Base-by-base conservation (phyloP, 192 early-diverging fungal species). In the Coemansia sp. region DNA sequence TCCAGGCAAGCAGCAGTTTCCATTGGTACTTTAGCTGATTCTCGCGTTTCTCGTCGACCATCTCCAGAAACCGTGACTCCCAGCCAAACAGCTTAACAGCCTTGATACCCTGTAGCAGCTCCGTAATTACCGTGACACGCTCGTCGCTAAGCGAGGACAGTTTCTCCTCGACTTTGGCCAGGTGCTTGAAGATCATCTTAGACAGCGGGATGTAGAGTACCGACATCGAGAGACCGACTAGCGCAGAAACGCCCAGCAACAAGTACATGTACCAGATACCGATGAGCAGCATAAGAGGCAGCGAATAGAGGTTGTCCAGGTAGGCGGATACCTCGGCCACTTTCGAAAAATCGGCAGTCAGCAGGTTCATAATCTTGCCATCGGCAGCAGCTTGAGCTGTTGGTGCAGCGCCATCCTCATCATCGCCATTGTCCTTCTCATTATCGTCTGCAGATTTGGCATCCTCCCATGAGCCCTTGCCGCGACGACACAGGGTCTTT, bases 31-130 rank as follows among this genome's bases (percentile, higher is more conserved):
- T 75, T 20, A 93, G 72, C 76, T 94, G 92, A 24, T 74, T 74
- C 62, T 89, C 88, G 65, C 92, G 87, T 12, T 85, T 74, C 33
- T 80, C 83, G 27, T 87, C 85, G 15, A 96, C 81, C 52, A 88
- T 87, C 29, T 85, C 80, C 55, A 88, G 64, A 66, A 97, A 94
- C 64, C 85, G 85, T 20, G 83, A 64, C 78, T 93, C 92, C 93
- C 93, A 94, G 36, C 89, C 91, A 78, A 93, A 92, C 72, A 97
- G 90, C 73, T 98, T 98, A 52, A 97, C 89, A 22, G 97, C 91
- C 46, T 93, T 87, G 53, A 98, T 96, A 31, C 93, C 95, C 76
- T 93, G 87, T 31, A 96, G 75, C 29, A 93, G 80, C 81, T 98
- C 95, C 64, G 92, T 97, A 40, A 93, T 89, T 43, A 86, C 79